Conservation (phyloP, 2,329 filamentous ascomycete genomes). For the Fusarium odoratissimum region DNA sequence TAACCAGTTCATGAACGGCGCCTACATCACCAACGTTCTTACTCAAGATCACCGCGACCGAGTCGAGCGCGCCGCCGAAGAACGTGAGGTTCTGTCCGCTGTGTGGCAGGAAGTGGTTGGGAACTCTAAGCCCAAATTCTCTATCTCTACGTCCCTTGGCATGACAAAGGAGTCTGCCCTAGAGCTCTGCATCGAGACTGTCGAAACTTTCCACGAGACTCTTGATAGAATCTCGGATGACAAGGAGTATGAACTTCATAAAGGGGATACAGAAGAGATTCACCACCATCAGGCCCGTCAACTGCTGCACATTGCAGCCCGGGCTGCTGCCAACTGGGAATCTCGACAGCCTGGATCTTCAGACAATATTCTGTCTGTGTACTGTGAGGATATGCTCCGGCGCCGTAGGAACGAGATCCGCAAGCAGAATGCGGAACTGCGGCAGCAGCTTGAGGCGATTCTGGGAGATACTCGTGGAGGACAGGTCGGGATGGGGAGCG, state of each 20-base stretch:
- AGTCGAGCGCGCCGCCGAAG: slow-evolving; percentile 13
- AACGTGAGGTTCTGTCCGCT: slow-evolving; percentile 17
- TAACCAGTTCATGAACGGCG: background rate
- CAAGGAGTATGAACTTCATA: background rate
- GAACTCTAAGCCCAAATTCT: too few relatives aligned
- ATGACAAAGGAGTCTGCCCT: background rate
- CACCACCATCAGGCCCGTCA: slow-evolving; percentile 17
- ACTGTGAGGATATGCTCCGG: slow-evolving; percentile 26
- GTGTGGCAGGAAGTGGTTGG: background rate
- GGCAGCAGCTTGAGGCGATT: slow-evolving; percentile 14
- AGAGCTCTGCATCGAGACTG: slow-evolving; percentile 29
- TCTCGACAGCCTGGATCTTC: background rate
- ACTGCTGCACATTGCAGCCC: slow-evolving; percentile 32
- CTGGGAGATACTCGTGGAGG: slow-evolving; percentile 22
- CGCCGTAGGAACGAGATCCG: slow-evolving; percentile 9
- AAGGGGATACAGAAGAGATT: background rate
- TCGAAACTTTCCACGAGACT: slow-evolving; percentile 8
- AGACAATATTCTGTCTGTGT: slow-evolving; percentile 9
- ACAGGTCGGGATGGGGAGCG: background rate
- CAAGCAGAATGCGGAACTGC: slow-evolving; percentile 6
- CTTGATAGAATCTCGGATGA: slow-evolving; percentile 2
- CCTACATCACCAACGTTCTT: slow-evolving; percentile 28
- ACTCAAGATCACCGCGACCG: slow-evolving; percentile 26
- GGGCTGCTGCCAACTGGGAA: slow-evolving; percentile 33
- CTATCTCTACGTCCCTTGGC: background rate